Percentiles rank a stretch among this genome's conserved stretches.
These are phyloP conservation scores for Ceratocystis albifundus DNA, from an alignment of 2,329 filamentous ascomycete species.

Conservation along the genomic window DNA sequence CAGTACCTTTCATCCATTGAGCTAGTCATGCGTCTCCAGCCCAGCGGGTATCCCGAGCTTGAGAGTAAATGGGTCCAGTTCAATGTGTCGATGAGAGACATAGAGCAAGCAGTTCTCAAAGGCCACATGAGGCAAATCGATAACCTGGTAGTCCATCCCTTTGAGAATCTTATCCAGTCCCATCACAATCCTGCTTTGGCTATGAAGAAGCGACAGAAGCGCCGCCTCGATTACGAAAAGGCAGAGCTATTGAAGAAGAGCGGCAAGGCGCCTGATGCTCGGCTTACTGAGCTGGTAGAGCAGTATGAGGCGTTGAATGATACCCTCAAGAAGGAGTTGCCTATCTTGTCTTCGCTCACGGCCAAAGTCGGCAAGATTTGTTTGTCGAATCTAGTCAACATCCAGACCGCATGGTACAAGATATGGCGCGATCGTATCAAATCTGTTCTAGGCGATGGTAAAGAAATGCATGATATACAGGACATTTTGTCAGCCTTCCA, in stretches of 20 bases:
- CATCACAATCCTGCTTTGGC: conserved; percentile 76
- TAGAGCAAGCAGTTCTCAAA: conserved; percentile 70
- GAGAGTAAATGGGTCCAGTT: conserved; percentile 93
- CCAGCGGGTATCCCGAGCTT: conserved; percentile 66
- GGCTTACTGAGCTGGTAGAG: conserved; percentile 70
- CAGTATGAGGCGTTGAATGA: conserved; percentile 88
- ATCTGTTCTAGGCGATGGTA: conserved; percentile 54
- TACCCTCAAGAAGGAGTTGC: conserved; percentile 83
- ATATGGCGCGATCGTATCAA: conserved; percentile 77
- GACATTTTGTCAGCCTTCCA: conserved; percentile 70
- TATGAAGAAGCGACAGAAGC: conserved; percentile 90
- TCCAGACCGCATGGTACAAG: conserved; percentile 72
- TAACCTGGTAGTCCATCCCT: conserved; percentile 74
- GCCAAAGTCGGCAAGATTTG: conserved; percentile 75
- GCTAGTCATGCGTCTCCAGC: conserved; percentile 60
- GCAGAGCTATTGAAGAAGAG: conserved; percentile 64
- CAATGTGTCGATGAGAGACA: conserved; percentile 74
- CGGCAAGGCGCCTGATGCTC: conserved; percentile 78
- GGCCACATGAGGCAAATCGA: conserved; percentile 73
- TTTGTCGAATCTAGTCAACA: conserved; percentile 69
- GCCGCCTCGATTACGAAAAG: conserved; percentile 78
- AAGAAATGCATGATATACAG: conserved; percentile 51
- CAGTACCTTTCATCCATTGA: conserved; percentile 74
- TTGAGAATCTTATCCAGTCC: conserved; percentile 63
- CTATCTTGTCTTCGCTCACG: conserved; percentile 68